Base-by-base conservation (phyloP, 1,284 basidiomycete species). In the Sporisorium iseilematis-ciliati region DNA sequence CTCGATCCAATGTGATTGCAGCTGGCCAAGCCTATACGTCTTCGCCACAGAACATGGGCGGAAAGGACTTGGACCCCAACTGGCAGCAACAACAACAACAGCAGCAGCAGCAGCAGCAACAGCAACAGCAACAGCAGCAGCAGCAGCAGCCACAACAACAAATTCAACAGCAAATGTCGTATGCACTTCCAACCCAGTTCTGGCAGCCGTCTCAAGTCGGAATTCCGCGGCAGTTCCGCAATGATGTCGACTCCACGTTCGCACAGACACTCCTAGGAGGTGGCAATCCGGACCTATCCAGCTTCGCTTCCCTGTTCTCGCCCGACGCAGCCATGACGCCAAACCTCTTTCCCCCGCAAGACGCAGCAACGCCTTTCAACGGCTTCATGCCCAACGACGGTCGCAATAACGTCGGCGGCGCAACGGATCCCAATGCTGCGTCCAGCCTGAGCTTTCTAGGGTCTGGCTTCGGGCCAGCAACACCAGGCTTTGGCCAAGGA, bases 181-280 rank as follows among this genome's bases (percentile, higher is more conserved):
- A 52, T n/a, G 48, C 61, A 5, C 57, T 66, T 0, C 64, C 69
- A 10, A 59, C 14, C 20, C 59, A 66, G 10, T 66, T 66, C 43
- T 66, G 64, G 69, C 64, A 64, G 31, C 64, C 64, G 4, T 35
- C 59, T 11, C 31, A 33, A 4, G 14, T 35, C 4, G 57, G 45
- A 25, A 20, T 46, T 21, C 23, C 48, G 18, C 21, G 41, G 8
- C 41, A 54, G 21, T 51, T 35, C 26, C 41, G 59, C 31, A 60
- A 57, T 41, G 40, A 58, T 23, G 51, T 63, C 40, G 73, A 75
- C 18, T 64, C 68, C 23, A 63, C 58, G 16, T 75, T 75, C 18
- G 57, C 68, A 7, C 73, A 75, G 29, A 75, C 64, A 18, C 61
- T 75, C 5, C 52, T 75, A 3, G 73, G 67, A 31, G 67, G 70